Evolutionary conservation across 176 grass and related monocot species (phyloP).

Genomic region (Bothriochloa decipiens): DNA sequence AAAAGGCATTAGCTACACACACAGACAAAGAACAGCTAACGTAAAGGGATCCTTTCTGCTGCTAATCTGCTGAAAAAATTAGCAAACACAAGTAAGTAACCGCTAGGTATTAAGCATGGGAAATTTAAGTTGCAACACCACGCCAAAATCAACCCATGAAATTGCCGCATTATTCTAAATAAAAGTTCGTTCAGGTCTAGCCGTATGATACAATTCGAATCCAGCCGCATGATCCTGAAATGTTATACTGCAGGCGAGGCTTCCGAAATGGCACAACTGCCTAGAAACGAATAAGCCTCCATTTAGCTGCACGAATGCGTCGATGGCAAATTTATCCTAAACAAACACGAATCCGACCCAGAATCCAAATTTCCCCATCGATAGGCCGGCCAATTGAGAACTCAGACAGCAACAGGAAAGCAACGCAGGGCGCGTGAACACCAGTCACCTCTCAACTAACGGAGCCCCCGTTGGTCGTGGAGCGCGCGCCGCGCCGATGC

Average conservation of each 20-base stretch:
- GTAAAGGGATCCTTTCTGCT: background rate
- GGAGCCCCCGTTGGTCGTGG: background rate
- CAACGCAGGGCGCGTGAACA: background rate
- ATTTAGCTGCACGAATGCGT: background rate
- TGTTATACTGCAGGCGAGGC: background rate
- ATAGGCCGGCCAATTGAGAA: background rate
- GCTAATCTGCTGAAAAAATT: background rate
- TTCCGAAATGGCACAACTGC: background rate
- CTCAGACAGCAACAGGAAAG: background rate
- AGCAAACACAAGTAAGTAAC: background rate
- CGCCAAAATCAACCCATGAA: background rate
- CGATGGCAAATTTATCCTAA: background rate
- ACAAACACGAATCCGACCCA: background rate
- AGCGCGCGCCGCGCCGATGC: slow-evolving; percentile 1
- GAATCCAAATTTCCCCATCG: background rate
- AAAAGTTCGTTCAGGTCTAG: background rate
- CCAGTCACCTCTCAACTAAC: background rate
- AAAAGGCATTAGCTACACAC: background rate
- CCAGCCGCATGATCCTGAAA: too few relatives aligned
- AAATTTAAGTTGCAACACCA: background rate
- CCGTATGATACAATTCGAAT: background rate
- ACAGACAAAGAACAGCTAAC: background rate
- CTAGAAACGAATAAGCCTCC: background rate
- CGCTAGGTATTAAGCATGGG: background rate
- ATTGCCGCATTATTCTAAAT: background rate